A percentile compares a stretch with the other conserved stretches of the same genome.
Conservation (phyloP, 306 rosid species). For the Boehmeria nivea region DNA sequence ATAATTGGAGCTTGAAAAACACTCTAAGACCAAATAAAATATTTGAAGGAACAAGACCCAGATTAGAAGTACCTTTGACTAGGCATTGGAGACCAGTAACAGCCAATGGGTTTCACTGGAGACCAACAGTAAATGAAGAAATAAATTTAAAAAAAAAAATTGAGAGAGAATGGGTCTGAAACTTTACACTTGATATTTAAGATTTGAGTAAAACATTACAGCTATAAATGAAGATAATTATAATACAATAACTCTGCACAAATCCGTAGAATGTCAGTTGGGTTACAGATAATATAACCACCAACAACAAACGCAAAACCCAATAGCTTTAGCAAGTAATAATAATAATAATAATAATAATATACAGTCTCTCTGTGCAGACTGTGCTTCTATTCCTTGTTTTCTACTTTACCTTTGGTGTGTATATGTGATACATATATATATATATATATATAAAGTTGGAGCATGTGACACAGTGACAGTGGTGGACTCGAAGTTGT, state of each 20-base stretch:
- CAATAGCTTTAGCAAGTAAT: too few species aligned
- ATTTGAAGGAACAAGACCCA: slow-evolving; percentile 21
- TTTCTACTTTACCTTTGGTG: slow-evolving; percentile 28
- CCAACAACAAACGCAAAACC: too few species aligned
- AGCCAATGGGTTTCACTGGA: slow-evolving; percentile 12
- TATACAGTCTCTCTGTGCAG: neutral
- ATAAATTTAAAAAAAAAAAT: too few species aligned
- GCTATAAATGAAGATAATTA: slow-evolving; percentile 19
- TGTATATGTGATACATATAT: neutral
- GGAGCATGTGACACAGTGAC: slow-evolving; percentile 45
- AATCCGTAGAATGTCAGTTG: slow-evolving; percentile 41
- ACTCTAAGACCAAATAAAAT: neutral
- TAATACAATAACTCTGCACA: slow-evolving; percentile 20
- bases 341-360: neutral
- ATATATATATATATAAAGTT: neutral
- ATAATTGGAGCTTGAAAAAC: neutral
- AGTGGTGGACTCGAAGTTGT: slow-evolving; percentile 31
- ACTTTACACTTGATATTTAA: slow-evolving; percentile 26
- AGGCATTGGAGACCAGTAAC: slow-evolving; percentile 23
- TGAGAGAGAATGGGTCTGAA: slow-evolving; percentile 16
- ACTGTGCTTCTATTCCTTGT: slow-evolving; percentile 27
- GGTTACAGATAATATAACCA: slow-evolving; percentile 18
- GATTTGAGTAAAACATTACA: neutral
- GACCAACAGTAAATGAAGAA: slow-evolving; percentile 25
- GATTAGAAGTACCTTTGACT: slow-evolving; percentile 52